These are phyloP conservation scores for Candida nitratophila DNA, from an alignment of 805 yeast species.

Conservation along the genomic window DNA sequence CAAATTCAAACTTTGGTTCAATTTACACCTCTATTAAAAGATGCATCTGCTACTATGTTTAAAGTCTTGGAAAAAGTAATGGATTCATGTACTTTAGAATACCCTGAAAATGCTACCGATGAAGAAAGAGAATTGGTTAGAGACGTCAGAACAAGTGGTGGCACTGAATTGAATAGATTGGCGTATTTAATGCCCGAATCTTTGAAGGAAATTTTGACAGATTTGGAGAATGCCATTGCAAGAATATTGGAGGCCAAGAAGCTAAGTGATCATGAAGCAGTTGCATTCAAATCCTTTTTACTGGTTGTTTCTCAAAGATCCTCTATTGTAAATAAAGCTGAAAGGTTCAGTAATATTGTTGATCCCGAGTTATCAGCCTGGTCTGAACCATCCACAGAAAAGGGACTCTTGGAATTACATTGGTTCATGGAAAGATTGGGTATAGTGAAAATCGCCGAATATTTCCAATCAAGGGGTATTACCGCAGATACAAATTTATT, in stretches of 20 bases:
- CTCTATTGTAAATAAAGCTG: constrained; percentile 58
- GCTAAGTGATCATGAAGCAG: constrained; percentile 84
- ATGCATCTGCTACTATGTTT: constrained; percentile 67
- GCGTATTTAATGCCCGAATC: constrained; percentile 95
- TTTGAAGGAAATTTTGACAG: constrained; percentile 69
- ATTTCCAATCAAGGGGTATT: constrained; percentile 78
- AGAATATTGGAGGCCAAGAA: constrained; percentile 60
- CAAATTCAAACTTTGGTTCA: constrained; percentile 90
- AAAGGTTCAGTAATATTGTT: constrained; percentile 76
- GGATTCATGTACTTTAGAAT: constrained; percentile 77
- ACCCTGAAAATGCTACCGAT: constrained; percentile 50
- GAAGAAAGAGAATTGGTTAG: constrained; percentile 75
- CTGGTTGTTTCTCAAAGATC: constrained; percentile 89
- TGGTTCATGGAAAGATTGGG: constrained; percentile 99
- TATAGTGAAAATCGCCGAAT: constrained; percentile 86
- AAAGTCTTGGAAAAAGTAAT: constrained; percentile 77
- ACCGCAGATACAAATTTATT: constrained; percentile 69
- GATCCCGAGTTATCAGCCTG: constrained; percentile 91
- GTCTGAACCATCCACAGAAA: constrained; percentile 87
- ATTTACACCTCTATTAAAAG: constrained; percentile 84
- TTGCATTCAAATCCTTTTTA: constrained; percentile 87
- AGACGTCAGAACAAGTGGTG: constrained; percentile 86
- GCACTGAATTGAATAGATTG: constrained; percentile 87
- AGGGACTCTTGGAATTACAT: constrained; percentile 81
- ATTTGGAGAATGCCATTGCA: constrained; percentile 75